These are phyloP conservation scores for Nitzschia inconspicua DNA, from an alignment of 108 stramenopile genomes.

Conservation along the genomic window DNA sequence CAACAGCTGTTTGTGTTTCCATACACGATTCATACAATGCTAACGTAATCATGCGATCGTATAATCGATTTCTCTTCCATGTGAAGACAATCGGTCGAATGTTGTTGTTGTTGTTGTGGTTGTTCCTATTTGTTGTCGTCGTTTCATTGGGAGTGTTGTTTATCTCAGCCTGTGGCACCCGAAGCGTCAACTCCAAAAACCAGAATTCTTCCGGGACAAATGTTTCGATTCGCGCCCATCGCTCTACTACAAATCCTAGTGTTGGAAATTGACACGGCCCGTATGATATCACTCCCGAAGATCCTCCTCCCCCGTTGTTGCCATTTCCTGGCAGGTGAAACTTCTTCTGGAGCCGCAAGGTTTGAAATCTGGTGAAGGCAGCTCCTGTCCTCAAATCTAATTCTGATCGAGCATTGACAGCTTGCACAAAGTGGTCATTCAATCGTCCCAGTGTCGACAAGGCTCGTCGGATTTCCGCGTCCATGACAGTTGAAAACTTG, in stretches of 20 bases:
- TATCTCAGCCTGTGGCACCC: slow-evolving; percentile 10
- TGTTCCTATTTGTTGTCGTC: slow-evolving; percentile 5
- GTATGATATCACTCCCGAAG: slow-evolving; percentile 74
- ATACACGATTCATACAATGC: slow-evolving; percentile 86
- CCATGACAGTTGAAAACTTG: slow-evolving; percentile 89
- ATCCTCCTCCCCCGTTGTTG: background rate
- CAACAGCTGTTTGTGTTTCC: slow-evolving; percentile 75
- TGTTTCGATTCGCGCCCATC: slow-evolving; percentile 91
- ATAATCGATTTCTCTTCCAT: slow-evolving; percentile 90
- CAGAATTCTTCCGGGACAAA: slow-evolving; percentile 95
- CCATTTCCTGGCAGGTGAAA: slow-evolving; percentile 67
- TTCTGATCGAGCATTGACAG: slow-evolving; percentile 90
- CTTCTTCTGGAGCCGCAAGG: slow-evolving; percentile 87
- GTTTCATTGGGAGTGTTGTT: slow-evolving; percentile 1
- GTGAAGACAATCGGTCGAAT: slow-evolving; percentile 52
- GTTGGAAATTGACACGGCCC: slow-evolving; percentile 99
- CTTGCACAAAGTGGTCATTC: slow-evolving; percentile 73
- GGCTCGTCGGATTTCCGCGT: slow-evolving; percentile 83
- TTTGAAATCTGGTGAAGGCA: slow-evolving; percentile 97
- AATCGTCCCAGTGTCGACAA: slow-evolving; percentile 64
- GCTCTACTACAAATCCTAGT: slow-evolving; percentile 98
- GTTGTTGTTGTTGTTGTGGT: slow-evolving; percentile 18
- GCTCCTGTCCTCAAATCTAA: slow-evolving; percentile 95
- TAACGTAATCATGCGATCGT: slow-evolving; percentile 71
- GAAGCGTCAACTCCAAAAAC: slow-evolving; percentile 73